Conservation (phyloP, 2,329 filamentous ascomycete genomes). For the Paraphaeosphaeria sporulosa region DNA sequence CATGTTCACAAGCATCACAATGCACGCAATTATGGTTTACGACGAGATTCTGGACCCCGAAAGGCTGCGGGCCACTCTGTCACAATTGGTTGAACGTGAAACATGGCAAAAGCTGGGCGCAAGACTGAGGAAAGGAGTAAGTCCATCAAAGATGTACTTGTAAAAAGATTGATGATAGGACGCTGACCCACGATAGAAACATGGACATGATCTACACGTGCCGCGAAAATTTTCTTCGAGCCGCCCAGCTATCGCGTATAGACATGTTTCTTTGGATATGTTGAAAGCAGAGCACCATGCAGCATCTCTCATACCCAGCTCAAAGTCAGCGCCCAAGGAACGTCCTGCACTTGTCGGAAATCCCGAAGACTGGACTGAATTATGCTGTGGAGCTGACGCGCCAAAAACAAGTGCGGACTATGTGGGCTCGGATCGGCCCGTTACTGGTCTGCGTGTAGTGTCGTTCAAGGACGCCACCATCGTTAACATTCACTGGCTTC, state of each 20-base stretch:
- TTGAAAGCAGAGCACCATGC: background rate
- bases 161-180: background rate
- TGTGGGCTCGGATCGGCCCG: background rate
- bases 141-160: background rate
- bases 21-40: constrained; percentile 8
- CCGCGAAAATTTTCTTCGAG: background rate
- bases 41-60: constrained; percentile 1
- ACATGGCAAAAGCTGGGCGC: constrained; percentile 8
- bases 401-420: background rate
- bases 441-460: constrained; percentile 4
- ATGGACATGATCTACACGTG: background rate
- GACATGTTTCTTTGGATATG: background rate
- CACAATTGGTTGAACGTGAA: background rate
- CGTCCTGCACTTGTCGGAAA: constrained; percentile 1
- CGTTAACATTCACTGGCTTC: constrained; percentile 5
- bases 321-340: background rate
- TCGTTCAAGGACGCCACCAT: constrained; percentile 6
- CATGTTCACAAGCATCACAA: constrained; percentile 1
- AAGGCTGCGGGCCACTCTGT: background rate
- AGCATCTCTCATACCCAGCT: constrained; percentile 5
- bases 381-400: background rate
- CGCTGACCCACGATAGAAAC: background rate
- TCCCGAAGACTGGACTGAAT: background rate
- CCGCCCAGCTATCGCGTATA: background rate
- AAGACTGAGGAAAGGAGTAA: constrained; percentile 3